Percentiles rank a stretch among this genome's conserved stretches.
phyloP scores from a whole-genome alignment of 805 yeast genomes.

The Scheffersomyces spartinae region DNA sequence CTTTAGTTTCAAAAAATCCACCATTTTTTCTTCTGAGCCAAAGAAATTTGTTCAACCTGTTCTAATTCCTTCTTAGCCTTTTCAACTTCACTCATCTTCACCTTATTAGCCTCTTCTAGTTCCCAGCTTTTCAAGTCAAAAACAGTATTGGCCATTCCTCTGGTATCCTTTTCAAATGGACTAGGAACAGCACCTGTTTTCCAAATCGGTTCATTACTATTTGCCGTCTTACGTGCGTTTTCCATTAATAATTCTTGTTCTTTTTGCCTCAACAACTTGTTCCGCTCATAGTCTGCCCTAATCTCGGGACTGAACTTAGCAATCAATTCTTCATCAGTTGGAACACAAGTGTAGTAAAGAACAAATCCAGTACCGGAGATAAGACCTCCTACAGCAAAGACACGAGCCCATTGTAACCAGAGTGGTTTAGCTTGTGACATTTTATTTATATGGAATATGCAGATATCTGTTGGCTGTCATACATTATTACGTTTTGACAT shows the following conservation, averaged over 20 bases:
- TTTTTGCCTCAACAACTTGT: slow-evolving; percentile 45
- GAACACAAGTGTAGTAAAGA: slow-evolving; percentile 63
- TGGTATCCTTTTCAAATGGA: slow-evolving; percentile 49
- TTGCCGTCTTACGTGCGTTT: slow-evolving; percentile 50
- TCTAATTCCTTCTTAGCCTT: slow-evolving; percentile 10
- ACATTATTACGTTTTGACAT: too few species aligned
- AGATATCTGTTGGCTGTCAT: too few species aligned
- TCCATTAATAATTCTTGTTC: slow-evolving; percentile 65
- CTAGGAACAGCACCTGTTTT: slow-evolving; percentile 58
- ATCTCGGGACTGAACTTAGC: slow-evolving; percentile 74
- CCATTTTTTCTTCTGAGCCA: slow-evolving; percentile 1
- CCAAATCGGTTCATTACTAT: slow-evolving; percentile 74
- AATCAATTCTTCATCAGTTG: slow-evolving; percentile 74
- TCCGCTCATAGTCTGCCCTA: slow-evolving; percentile 59
- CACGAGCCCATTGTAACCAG: slow-evolving; percentile 50
- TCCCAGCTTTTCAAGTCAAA: slow-evolving; percentile 34
- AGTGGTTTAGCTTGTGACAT: slow-evolving; percentile 23
- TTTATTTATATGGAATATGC: too few species aligned
- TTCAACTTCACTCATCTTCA: slow-evolving; percentile 22
- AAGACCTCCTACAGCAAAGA: slow-evolving; percentile 48
- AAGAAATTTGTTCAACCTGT: slow-evolving; percentile 5
- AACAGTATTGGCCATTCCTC: slow-evolving; percentile 23
- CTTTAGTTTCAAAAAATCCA: not conserved
- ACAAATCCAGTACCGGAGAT: slow-evolving; percentile 66
- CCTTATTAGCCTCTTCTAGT: slow-evolving; percentile 31